Base-by-base conservation (phyloP, 352 stramenopile species). In the Pythium plurisporium region DNA sequence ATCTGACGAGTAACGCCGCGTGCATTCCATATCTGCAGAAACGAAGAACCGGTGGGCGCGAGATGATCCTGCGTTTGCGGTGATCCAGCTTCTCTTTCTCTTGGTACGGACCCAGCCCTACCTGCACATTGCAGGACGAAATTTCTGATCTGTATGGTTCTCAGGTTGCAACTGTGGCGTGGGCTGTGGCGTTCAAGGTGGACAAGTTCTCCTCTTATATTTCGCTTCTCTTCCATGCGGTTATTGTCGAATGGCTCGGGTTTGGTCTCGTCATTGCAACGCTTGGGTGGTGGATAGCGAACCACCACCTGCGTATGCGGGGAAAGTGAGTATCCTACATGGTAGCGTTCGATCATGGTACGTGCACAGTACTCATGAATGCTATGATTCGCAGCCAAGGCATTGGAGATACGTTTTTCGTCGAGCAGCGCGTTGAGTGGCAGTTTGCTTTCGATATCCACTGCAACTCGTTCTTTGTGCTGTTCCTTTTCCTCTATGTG, bases 381-480 rank as follows among this genome's bases (percentile, higher is more conserved):
- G 25, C 2, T 19, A 7, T 55, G 15, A 43, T 23, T 38, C 33
- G 19, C 33, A 89, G 78, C 55, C 77, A 84, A 36, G 73, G 74
- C n/a, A 82, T 87, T 30, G 73, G 80, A 22, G 76, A 95, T 58
- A 76, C 75, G 61, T 79, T 93, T 38, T 89, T 93, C 63, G 96
- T 99, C 20, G 89, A 97, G 59, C 97, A 99, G 77, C 81, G 84
- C 34, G 97, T 99, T 7, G 97, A 99, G 80, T 99, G 95, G 95
- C 81, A 99, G 49, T 99, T 99, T 70, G 95, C 97, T 17, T 99
- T 99, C 73, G 97, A 99, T 79, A 98, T 99, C 64, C 97, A 99
- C 78, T 98, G 94, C 85, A 99, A 99, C 82, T 86, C 95, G 33
- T 99, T 99, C 76, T 98, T 99, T 57, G 88, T 97, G 45, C 68